A percentile compares a stretch with the other conserved stretches of the same genome.
phyloP scores from a whole-genome alignment of 257 asterid genomes.

The Petunia axillaris region DNA sequence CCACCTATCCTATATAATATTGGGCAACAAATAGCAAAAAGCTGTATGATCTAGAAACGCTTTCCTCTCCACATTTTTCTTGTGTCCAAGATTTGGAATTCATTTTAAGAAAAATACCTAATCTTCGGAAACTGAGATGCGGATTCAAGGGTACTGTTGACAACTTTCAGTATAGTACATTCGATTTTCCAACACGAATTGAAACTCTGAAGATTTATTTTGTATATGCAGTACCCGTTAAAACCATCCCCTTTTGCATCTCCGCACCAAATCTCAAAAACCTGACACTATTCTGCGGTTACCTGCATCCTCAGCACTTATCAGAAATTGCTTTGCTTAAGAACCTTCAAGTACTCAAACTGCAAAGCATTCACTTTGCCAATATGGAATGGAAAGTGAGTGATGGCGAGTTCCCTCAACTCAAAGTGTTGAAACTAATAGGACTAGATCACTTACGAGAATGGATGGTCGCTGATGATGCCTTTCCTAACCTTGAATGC shows the following conservation, averaged over 20 bases:
- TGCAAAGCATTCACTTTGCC: not conserved
- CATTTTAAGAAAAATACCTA: slow-evolving; percentile 21
- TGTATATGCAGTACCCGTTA: too few species aligned
- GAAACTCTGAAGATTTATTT: slow-evolving; percentile 14
- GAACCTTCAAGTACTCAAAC: slow-evolving; percentile 26
- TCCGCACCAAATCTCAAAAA: slow-evolving; percentile 23
- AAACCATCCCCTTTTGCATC: not conserved
- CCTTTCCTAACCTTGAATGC: slow-evolving; percentile 9
- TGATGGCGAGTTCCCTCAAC: not conserved
- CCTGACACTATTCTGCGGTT: not conserved
- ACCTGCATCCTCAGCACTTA: not conserved
- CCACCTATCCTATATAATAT: not conserved
- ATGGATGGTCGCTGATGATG: not conserved
- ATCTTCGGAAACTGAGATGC: slow-evolving; percentile 22
- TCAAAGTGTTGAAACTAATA: not conserved
- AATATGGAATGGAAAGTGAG: not conserved
- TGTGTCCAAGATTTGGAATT: not conserved
- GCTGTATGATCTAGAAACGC: slow-evolving; percentile 19
- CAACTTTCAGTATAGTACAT: not conserved
- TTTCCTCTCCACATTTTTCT: slow-evolving; percentile 11
- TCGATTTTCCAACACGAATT: not conserved
- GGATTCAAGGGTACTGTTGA: not conserved
- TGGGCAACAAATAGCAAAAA: slow-evolving; percentile 13
- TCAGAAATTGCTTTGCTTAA: slow-evolving; percentile 20
- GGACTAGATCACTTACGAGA: not conserved